Evolutionary conservation across 305 asterid genomes (phyloP), one percentile per base, ranked within the genome.

Genomic region (Solanum aculeatissimum): DNA sequence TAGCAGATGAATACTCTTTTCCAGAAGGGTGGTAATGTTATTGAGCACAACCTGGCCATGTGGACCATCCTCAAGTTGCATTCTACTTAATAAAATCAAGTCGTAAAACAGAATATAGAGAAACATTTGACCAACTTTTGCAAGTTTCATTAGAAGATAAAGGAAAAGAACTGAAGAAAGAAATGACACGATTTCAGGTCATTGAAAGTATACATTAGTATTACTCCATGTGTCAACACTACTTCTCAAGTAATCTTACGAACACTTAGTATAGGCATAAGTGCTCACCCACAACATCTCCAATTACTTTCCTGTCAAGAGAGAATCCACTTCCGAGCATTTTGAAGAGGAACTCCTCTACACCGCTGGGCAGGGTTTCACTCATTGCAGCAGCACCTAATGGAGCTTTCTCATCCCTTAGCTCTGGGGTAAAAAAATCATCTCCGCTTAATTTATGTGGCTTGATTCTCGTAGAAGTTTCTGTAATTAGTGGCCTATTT

Each of bases 261-360:
- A 25, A 47, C 23, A 47, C 65, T 51, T 18, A 75, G 45, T 16
- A 54, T 49, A 29, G 65, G 18, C 82, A 49, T 77, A 16, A 29
- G 83, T 19, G 66, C 90, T 92, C 90, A 96, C 99, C 97, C 19
- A 96, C 88, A 58, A 95, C 93, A 38, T 93, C 92, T 65, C 89
- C 90, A 80, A 96, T 95, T 79, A 91, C 90, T 63, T 80, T 86
- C 92, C 19, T 93, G 32, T 93, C 89, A 47, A 95, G 91, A 87
- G 88, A 90, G 86, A 92, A 96, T 80, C 95, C 98, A 83, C 90
- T 89, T 66, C 96, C 97, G 80, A 96, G 98, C 97, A 96, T 93
- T 88, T 88, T 84, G 57, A 83, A 90, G 51, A 95, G 91, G 84
- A 96, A 95, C 25, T 91, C 95, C 87, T 88, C 93, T 8, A 90